A percentile compares a stretch with the other conserved stretches of the same genome.
phyloP scores from a whole-genome alignment of 176 grass and related monocot genomes.

The Elymus sibiricus region DNA sequence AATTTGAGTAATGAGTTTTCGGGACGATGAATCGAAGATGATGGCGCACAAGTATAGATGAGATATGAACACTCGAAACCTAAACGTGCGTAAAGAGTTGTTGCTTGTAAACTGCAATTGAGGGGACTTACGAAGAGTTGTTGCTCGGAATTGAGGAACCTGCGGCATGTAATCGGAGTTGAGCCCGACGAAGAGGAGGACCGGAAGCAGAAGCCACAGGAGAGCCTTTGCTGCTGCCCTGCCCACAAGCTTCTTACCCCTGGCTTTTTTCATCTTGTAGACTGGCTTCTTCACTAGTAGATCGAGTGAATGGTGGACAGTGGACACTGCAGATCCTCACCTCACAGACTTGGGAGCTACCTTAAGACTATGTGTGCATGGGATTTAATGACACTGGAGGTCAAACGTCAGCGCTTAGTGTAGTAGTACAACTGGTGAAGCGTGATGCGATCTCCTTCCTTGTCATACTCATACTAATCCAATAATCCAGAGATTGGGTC shows the following conservation, averaged over 20 bases:
- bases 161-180: conserved; percentile 24
- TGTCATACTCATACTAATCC: background rate
- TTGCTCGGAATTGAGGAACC: background rate
- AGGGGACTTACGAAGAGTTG: background rate
- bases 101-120: background rate
- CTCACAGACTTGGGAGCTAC: background rate
- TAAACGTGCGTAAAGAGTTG: too few species aligned
- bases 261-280: background rate
- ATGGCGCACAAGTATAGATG: too few species aligned
- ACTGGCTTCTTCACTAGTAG: background rate
- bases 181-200: conserved; percentile 17
- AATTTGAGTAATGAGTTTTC: too few species aligned
- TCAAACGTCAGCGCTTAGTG: too few species aligned
- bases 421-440: too few species aligned
- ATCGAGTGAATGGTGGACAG: background rate
- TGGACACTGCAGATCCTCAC: too few species aligned
- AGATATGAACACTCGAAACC: too few species aligned
- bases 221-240: background rate
- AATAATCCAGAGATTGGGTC: background rate
- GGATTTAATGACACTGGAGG: background rate
- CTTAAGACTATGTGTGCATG: background rate
- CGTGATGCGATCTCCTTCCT: background rate
- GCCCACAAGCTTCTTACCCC: background rate
- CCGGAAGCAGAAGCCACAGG: conserved; percentile 24
- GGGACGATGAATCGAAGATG: background rate